Evolutionary conservation across 331 rosid genomes (phyloP), one percentile per base, ranked within the genome.

Genomic region (Stylosanthes scabra): DNA sequence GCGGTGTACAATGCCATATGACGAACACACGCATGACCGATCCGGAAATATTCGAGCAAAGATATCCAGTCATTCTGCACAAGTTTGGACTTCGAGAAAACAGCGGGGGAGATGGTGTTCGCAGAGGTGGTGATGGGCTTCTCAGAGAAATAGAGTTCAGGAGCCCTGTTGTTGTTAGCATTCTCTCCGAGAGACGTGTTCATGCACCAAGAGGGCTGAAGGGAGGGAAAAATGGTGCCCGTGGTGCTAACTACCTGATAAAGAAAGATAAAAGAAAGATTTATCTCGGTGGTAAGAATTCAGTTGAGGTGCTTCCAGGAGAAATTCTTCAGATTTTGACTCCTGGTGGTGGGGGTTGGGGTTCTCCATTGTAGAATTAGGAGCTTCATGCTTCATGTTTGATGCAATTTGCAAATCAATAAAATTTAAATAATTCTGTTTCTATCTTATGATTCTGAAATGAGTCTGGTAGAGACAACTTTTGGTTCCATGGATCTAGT

Each of bases 291-390:
- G 98, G 98, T 41, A 93, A 90, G 83, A 93, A 90, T 68, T 74
- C 95, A 1, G 81, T 93, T 46, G 71, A 78, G 46, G 90, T 87
- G 73, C 80, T 73, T 61, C 84, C 98, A 0, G 95, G 98, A 55
- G 97, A 93, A 75, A 81, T 76, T 84, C 90, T 93, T 61, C 93
- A 84, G 85, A 88, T 93, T 68, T 82, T 87, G 61, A 93, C 95
- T 71, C 98, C 98, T 49, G 98, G 97, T 52, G 98, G 98, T 40
- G 98, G 98, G 14, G 96, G 96, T 80, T 90, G 91, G 87, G 98
- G 98, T 57, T 85, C 82, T 79, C 78, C 81, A 58, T 29, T 71
- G 76, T 84, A 74, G 83, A 15, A 25, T 47, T 62, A 69, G 15
- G 52, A 37, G 46, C 67, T 63, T 70, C 82, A 55, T 42, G 62